These are phyloP conservation scores for Fibroporia radiculosa DNA, from an alignment of 768 basidiomycete genomes.

Conservation along the genomic window DNA sequence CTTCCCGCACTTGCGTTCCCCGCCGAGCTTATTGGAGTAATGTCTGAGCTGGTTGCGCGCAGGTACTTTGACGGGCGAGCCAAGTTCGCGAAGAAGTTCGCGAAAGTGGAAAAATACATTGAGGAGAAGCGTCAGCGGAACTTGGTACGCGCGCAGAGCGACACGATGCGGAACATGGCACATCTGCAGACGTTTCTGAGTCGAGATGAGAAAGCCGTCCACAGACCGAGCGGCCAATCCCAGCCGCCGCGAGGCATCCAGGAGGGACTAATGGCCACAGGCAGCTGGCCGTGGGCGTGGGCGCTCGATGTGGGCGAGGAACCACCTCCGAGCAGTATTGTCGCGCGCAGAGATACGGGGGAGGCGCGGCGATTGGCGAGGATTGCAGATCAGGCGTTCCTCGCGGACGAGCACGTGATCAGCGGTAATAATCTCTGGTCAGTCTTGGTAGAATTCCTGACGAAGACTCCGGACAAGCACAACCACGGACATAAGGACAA, in stretches of 20 bases:
- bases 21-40: constrained; percentile 54
- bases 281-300: constrained; percentile 79
- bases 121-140: constrained; percentile 63
- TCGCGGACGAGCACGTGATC: constrained; percentile 48
- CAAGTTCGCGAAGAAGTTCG: constrained; percentile 63
- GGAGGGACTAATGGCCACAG: constrained; percentile 33
- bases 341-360: constrained; percentile 78
- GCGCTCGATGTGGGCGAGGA: constrained; percentile 70
- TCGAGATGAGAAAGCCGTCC: constrained; percentile 16
- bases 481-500: constrained; percentile 2
- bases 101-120: constrained; percentile 43
- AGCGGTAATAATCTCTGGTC: constrained; percentile 73
- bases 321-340: constrained; percentile 90
- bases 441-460: constrained; percentile 56
- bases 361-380: constrained; percentile 69
- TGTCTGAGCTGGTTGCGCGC: constrained; percentile 67
- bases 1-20: constrained; percentile 62
- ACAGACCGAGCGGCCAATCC: constrained; percentile 9
- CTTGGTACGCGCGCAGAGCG: constrained; percentile 54
- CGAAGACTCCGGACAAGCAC: constrained; percentile 38
- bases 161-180: constrained; percentile 47
- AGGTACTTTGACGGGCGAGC: constrained; percentile 65
- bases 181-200: constrained; percentile 34
- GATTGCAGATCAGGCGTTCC: constrained; percentile 60
- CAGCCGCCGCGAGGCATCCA: constrained; percentile 14